These are phyloP conservation scores for Penicillium herquei DNA, from an alignment of 495 filamentous ascomycete species.

Conservation along the genomic window DNA sequence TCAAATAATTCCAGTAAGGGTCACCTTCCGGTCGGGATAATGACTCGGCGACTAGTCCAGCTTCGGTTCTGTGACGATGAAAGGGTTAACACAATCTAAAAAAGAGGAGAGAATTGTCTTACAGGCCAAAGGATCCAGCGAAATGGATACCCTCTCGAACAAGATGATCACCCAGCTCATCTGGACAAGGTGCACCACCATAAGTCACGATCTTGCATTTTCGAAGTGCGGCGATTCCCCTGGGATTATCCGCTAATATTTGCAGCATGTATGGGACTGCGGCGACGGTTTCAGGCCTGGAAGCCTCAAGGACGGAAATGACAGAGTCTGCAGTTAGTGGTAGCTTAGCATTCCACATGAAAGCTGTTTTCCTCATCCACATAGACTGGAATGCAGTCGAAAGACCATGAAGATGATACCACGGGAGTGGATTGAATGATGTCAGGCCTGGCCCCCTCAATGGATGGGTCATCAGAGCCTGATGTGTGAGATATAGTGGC, in stretches of 20 bases:
- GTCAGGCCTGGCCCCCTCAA: conserved; percentile 36
- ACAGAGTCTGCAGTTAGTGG: conserved; percentile 52
- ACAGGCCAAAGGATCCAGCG: conserved; percentile 53
- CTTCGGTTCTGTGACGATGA: conserved; percentile 47
- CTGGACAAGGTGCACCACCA: conserved; percentile 53
- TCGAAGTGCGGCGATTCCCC: conserved; percentile 45
- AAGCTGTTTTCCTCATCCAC: conserved; percentile 48
- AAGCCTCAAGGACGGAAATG: conserved; percentile 44
- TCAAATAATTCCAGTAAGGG: conserved; percentile 54
- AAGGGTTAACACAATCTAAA: conserved; percentile 1
- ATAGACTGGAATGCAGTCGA: conserved; percentile 50
- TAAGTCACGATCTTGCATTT: conserved; percentile 47
- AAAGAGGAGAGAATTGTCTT: conserved; percentile 14
- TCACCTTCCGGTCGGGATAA: conserved; percentile 44
- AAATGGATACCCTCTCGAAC: conserved; percentile 48
- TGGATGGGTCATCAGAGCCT: conserved; percentile 39
- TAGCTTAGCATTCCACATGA: conserved; percentile 51
- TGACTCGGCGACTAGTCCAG: conserved; percentile 51
- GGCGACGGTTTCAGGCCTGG: conserved; percentile 50
- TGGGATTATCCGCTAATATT: conserved; percentile 46
- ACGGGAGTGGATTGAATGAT: conserved; percentile 55
- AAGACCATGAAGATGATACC: conserved; percentile 54
- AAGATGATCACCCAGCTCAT: conserved; percentile 56
- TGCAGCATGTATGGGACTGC: conserved; percentile 59
- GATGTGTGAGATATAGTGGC: conserved; percentile 43